These are phyloP conservation scores for Theileria annulata DNA, from an alignment of 169 alveolate genomes.

Conservation along the genomic window DNA sequence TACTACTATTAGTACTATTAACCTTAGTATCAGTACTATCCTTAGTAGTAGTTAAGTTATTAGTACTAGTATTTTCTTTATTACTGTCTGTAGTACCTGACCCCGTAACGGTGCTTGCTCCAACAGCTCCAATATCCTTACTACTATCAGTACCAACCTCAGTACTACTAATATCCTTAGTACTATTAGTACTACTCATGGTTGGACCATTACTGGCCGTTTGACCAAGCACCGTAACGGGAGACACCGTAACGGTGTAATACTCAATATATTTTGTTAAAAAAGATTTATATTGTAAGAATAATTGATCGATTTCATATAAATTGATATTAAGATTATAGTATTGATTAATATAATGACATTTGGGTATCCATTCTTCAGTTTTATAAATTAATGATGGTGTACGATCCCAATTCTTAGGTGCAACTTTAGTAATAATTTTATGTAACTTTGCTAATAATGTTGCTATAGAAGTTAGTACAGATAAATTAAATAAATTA, in stretches of 20 bases:
- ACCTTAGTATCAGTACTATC: too few species aligned
- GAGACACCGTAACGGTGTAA: neutral
- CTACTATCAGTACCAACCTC: too few species aligned
- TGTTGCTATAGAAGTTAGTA: slow-evolving; percentile 71
- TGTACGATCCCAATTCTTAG: slow-evolving; percentile 64
- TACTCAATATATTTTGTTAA: neutral
- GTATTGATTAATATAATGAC: neutral
- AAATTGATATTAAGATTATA: neutral
- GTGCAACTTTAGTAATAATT: slow-evolving; percentile 16
- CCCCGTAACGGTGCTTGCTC: too few species aligned
- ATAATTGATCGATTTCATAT: neutral
- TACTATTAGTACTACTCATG: too few species aligned
- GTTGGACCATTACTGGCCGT: too few species aligned
- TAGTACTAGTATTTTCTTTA: too few species aligned
- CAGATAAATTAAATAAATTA: slow-evolving; percentile 63
- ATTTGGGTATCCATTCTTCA: slow-evolving; percentile 41
- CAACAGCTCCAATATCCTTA: too few species aligned
- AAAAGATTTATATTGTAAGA: neutral
- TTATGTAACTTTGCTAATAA: slow-evolving; percentile 23
- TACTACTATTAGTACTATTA: too few species aligned
- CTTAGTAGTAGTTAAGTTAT: too few species aligned
- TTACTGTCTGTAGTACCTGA: too few species aligned
- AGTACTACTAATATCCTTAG: too few species aligned
- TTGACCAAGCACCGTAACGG: too few species aligned
- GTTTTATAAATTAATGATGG: slow-evolving; percentile 55